Percentiles rank a stretch among this genome's conserved stretches.
Conservation (phyloP, 108 stramenopile genomes). For the Aurantiochytrium sp. region DNA sequence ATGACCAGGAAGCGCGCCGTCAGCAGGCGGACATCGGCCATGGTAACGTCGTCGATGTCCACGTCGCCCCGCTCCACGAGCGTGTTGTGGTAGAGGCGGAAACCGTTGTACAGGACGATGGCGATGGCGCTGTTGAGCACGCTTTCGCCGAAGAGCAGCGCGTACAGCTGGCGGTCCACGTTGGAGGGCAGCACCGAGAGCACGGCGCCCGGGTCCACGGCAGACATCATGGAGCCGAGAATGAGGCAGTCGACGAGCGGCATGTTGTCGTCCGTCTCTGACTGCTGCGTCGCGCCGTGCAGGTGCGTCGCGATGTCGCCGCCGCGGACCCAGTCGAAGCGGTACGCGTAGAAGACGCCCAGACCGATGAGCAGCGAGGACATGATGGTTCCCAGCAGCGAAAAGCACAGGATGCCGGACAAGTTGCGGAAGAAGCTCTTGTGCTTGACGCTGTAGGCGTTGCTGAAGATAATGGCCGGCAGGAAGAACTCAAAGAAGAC, state of each 20-base stretch:
- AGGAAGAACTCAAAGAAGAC: constrained; percentile 87
- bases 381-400: constrained; percentile 83
- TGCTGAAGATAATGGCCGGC: constrained; percentile 94
- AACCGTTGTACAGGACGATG: constrained; percentile 91
- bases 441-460: constrained; percentile 71
- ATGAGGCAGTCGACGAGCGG: constrained; percentile 54
- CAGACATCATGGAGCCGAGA: constrained; percentile 84
- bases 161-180: constrained; percentile 83
- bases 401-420: constrained; percentile 79
- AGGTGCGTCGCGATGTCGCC: constrained; percentile 70
- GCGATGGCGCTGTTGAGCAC: constrained; percentile 94
- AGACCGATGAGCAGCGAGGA: constrained; percentile 83
- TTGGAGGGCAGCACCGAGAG: constrained; percentile 72
- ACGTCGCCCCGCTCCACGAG: neutral
- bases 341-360: constrained; percentile 66
- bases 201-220: constrained; percentile 92
- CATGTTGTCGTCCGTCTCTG: neutral
- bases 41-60: constrained; percentile 34
- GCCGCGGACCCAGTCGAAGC: constrained; percentile 60
- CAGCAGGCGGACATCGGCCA: constrained; percentile 66
- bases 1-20: constrained; percentile 34
- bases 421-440: constrained; percentile 88
- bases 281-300: constrained; percentile 63
- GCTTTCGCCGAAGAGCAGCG: constrained; percentile 85
- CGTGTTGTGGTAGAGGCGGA: constrained; percentile 66